Evolutionary conservation across 2,329 filamentous ascomycete species (phyloP).

Genomic region (Neonectria magnoliae): DNA sequence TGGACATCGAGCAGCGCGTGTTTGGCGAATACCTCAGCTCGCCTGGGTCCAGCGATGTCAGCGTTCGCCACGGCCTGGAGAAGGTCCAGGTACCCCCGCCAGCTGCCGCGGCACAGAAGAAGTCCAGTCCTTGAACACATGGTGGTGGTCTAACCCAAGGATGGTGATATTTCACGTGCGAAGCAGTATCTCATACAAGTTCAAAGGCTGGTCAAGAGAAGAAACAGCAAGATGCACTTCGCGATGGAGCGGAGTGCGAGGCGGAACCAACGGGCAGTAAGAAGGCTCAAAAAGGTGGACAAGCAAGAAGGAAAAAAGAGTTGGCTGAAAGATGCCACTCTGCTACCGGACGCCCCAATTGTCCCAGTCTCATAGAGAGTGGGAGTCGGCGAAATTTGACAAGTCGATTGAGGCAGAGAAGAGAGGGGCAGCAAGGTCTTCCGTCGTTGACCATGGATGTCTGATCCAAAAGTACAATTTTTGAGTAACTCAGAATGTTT

Average conservation of each 20-base stretch:
- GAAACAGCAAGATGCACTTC: slow-evolving; percentile 13
- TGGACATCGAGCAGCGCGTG: slow-evolving; percentile 52
- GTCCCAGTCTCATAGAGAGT: not conserved
- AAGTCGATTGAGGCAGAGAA: not conserved
- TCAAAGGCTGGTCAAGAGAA: slow-evolving; percentile 1
- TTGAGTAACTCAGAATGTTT: not conserved
- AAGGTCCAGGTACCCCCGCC: slow-evolving; percentile 33
- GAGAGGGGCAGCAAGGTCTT: not conserved
- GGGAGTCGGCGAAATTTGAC: not conserved
- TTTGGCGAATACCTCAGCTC: slow-evolving; percentile 51
- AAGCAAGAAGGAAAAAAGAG: not conserved
- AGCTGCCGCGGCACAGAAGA: slow-evolving; percentile 20
- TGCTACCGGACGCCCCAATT: not conserved
- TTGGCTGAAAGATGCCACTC: not conserved
- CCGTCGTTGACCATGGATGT: not conserved
- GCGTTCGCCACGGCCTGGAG: slow-evolving; percentile 40
- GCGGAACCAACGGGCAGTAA: not conserved
- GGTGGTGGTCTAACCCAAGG: not conserved
- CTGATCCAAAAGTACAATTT: not conserved
- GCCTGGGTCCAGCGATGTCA: slow-evolving; percentile 41
- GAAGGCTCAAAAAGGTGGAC: not conserved
- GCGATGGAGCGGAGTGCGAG: not conserved
- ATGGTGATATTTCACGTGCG: not conserved
- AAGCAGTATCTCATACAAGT: not conserved
- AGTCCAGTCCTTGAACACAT: not conserved